Base-by-base conservation (phyloP, 306 rosid genomes). In the Vigna radiata region DNA sequence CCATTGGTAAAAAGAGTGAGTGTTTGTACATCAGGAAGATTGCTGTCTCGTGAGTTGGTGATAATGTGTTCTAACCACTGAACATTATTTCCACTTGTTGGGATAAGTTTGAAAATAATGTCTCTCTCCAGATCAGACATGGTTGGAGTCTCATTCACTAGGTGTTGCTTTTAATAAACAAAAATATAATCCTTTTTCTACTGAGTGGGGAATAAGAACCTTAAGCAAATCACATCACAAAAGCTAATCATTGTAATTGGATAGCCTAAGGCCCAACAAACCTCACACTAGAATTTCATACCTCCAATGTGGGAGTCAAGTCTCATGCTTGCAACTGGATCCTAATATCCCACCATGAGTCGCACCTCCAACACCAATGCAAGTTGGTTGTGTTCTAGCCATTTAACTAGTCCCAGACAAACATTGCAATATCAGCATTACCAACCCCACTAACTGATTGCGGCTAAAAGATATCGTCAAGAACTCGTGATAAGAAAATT, bases 91-190 rank as follows among this genome's bases (percentile, higher is more conserved):
- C 21, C 25, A 18, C 47, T 41, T 7, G 5, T 12, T 2, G 18
- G 54, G 54, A 21, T 36, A 60, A 48, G 21, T 72, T 70, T 61
- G 39, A 49, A 39, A 21, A 47, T 25, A 36, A 19, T 70, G 46
- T 23, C 53, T 63, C 63, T 47, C 27, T 60, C 7, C 36, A 70
- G 54, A 49, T 29, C 37, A 25, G 11, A 48, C 33, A 31, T 68
- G 61, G 50, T 58, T 16, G 62, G 25, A 58, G 21, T 61, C 50
- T 58, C 31, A 4, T 31, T 44, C 52, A 19, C 41, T 70, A 52
- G 53, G 54, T 18, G 25, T 29, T 23, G 12, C 46, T 78, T 48
- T 58, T 19, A 53, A 31, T 13, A 47, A 68, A 70, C 17, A 8
- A 19, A 15, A 9, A 10, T 25, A 25, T 25, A 65, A 13, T 7